Evolutionary conservation across 2,329 filamentous ascomycete species (phyloP), one percentile per base, ranked within the genome.

Genomic region (Fusarium poae): DNA sequence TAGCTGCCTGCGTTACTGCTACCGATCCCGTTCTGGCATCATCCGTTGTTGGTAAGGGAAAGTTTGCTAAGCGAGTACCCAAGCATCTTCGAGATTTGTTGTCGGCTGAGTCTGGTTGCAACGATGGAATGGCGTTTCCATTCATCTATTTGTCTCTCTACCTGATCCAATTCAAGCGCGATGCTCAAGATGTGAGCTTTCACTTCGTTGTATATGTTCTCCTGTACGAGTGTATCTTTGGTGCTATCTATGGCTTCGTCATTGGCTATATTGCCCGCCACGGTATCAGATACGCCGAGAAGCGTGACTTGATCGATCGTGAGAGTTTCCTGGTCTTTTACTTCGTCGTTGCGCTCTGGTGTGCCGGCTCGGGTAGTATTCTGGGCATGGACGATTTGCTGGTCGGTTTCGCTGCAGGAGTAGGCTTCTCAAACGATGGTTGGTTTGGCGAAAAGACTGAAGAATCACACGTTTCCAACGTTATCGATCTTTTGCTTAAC

Each of bases 391-490:
- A 99, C 78, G 96, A 99, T 79, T 82, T 99, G 51, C 87, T 99
- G 5, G 93, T 99, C 39, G 96, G 96, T 39, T 99, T 99, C 75
- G 91, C 95, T 16, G 93, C 92, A 57, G 96, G 96, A 60, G 96
- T 99, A n/a, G 96, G 96, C 56, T 99, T 99, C 83, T 97, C 94
- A 73, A 99, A 99, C 79, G 96, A 99, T 77, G 96, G 96, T 70
- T 99, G 96, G 96, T 99, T 99, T 75, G 92, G 92, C 18, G 92
- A 97, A 76, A 97, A 97, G 84, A 99, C 96, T 0, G 96, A 99
- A 77, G 96, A 99, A 79, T 95, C 96, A 0, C 96, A 98, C 78
- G 96, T 99, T 12, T 98, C 95, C 79, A 98, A 99, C 88, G 96
- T 99, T 77, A 99, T 99, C 76, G 96, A 99, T 84, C 81, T 99